Percentiles rank a stretch among this genome's conserved stretches.
Conservation (phyloP, 306 rosid genomes). For the Arachis hypogaea region DNA sequence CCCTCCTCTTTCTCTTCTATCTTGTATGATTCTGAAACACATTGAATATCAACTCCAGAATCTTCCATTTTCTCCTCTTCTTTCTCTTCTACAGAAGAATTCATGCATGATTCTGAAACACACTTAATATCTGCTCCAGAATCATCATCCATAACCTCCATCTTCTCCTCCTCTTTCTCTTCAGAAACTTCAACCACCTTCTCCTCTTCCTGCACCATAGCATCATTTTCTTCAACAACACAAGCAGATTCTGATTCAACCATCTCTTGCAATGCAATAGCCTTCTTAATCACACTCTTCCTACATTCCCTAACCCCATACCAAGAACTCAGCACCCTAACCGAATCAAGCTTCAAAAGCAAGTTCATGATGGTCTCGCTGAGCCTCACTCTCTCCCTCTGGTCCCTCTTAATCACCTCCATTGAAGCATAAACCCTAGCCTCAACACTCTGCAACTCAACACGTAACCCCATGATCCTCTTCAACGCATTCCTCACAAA, state of each 20-base stretch:
- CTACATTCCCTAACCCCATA: constrained; percentile 62
- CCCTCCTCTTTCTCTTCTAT: constrained; percentile 18
- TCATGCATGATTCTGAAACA: too few relatives aligned
- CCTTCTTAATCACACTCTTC: constrained; percentile 58
- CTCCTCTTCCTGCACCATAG: neutral
- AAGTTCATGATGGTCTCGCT: constrained; percentile 68
- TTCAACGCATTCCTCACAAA: constrained; percentile 63
- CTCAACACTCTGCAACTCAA: constrained; percentile 55
- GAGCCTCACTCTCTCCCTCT: constrained; percentile 59
- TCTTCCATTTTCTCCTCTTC: too few relatives aligned
- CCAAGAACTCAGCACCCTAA: constrained; percentile 49
- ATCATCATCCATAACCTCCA: neutral
- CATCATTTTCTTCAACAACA: neutral
- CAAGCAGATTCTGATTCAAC: constrained; percentile 38
- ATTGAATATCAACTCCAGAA: too few relatives aligned
- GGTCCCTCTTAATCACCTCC: constrained; percentile 47
- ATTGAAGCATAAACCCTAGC: constrained; percentile 25
- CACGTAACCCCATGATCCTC: constrained; percentile 50
- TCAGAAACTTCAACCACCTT: neutral
- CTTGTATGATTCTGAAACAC: too few relatives aligned
- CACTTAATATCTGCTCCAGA: too few relatives aligned
- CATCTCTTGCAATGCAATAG: constrained; percentile 67
- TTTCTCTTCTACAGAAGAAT: too few relatives aligned
- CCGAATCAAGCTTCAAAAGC: constrained; percentile 66
- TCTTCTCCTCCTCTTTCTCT: neutral